Evolutionary conservation across 495 filamentous ascomycete genomes (phyloP).

Genomic region (Penicillium ucsense): DNA sequence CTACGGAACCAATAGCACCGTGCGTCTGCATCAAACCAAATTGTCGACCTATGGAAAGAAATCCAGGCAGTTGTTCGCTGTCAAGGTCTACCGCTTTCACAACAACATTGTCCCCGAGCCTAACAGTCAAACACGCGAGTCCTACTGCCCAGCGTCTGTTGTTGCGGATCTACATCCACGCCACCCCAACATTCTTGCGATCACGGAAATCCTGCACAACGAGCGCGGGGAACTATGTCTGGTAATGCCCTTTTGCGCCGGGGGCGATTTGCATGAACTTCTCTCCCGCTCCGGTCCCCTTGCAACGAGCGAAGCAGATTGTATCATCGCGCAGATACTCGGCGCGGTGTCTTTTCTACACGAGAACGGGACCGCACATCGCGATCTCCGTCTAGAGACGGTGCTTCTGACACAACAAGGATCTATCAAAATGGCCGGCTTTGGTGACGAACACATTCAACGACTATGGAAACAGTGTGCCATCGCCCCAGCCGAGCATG

Average conservation of each 20-base stretch:
- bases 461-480: conserved; percentile 12
- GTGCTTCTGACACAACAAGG: conserved; percentile 81
- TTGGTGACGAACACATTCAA: conserved; percentile 77
- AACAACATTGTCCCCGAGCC: conserved; percentile 66
- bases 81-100: conserved; percentile 89
- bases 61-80: conserved; percentile 64
- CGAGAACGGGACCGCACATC: conserved; percentile 86
- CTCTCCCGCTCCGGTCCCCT: conserved; percentile 61
- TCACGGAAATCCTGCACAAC: conserved; percentile 80
- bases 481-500: background rate
- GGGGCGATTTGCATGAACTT: conserved; percentile 83
- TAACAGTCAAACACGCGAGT: conserved; percentile 81
- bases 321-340: conserved; percentile 94
- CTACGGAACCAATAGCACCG: conserved; percentile 21
- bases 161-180: conserved; percentile 56
- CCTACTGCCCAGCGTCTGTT: conserved; percentile 74
- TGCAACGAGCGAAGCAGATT: conserved; percentile 78
- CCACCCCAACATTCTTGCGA: conserved; percentile 92
- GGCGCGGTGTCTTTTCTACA: conserved; percentile 94
- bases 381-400: conserved; percentile 92
- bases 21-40: conserved; percentile 17
- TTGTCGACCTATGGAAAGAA: background rate
- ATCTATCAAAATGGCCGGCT: conserved; percentile 90
- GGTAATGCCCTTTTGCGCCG: conserved; percentile 93
- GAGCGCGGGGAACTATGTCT: conserved; percentile 91